These are phyloP conservation scores for Fusarium compactum DNA, from an alignment of 2,329 filamentous ascomycete species.

Conservation along the genomic window DNA sequence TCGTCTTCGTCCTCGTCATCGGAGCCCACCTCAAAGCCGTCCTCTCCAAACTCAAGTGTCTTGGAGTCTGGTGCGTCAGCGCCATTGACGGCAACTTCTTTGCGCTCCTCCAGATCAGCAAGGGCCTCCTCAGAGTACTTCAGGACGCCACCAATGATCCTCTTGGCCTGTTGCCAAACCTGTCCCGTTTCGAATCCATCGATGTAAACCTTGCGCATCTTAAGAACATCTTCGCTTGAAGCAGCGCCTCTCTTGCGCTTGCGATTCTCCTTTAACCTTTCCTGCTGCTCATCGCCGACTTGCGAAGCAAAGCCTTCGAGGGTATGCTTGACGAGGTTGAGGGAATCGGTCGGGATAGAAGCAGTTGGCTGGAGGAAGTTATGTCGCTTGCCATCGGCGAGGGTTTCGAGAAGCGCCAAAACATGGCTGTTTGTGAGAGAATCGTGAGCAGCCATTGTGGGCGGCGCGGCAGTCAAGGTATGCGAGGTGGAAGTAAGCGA, in stretches of 20 bases:
- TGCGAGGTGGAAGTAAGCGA: conserved; percentile 74
- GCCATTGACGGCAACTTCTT: conserved; percentile 59
- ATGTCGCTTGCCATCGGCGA: conserved; percentile 73
- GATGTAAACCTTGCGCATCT: conserved; percentile 84
- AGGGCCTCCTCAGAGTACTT: conserved; percentile 62
- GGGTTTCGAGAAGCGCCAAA: conserved; percentile 66
- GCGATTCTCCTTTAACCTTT: conserved; percentile 75
- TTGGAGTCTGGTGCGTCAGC: conserved; percentile 53
- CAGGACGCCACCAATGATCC: conserved; percentile 75
- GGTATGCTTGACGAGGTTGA: conserved; percentile 82
- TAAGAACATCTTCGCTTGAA: conserved; percentile 68
- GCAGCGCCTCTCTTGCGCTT: conserved; percentile 79
- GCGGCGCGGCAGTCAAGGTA: conserved; percentile 67
- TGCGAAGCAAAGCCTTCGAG: conserved; percentile 82
- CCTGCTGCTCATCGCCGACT: conserved; percentile 78
- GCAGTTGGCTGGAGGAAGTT: conserved; percentile 80
- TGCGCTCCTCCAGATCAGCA: conserved; percentile 61
- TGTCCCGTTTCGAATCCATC: conserved; percentile 90
- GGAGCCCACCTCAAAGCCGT: conserved; percentile 50
- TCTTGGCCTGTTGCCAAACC: conserved; percentile 92
- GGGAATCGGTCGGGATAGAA: conserved; percentile 74
- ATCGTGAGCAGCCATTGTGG: conserved; percentile 57
- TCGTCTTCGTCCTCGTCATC: conserved; percentile 50
- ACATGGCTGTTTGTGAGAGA: conserved; percentile 54
- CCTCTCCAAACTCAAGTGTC: conserved; percentile 45